phyloP scores from a whole-genome alignment of 2,329 filamentous ascomycete genomes.

The Phaeosphaeria sp. region DNA sequence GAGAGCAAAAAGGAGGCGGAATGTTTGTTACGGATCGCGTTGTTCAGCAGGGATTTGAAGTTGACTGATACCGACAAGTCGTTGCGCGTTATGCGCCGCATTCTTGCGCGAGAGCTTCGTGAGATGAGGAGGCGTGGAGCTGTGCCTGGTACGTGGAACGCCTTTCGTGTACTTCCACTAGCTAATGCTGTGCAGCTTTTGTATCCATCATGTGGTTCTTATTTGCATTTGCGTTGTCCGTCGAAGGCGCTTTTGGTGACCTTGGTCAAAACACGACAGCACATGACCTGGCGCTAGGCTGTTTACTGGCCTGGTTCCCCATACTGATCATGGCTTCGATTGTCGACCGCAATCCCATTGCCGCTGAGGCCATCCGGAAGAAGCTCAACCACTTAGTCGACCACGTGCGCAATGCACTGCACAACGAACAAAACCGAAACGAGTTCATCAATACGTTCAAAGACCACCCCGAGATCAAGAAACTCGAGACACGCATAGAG shows the following conservation, averaged over 20 bases:
- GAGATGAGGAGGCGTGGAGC: slow-evolving; percentile 51
- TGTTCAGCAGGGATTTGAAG: slow-evolving; percentile 50
- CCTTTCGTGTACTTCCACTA: accelerated
- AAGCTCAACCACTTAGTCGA: slow-evolving; percentile 52
- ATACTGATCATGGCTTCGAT: slow-evolving; percentile 54
- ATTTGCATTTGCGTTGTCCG: slow-evolving; percentile 46
- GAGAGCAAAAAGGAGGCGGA: slow-evolving; percentile 42
- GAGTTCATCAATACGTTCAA: slow-evolving; percentile 39
- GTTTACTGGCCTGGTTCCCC: slow-evolving; percentile 56
- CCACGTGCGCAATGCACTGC: slow-evolving; percentile 42
- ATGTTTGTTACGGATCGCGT: slow-evolving; percentile 48
- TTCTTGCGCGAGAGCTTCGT: slow-evolving; percentile 50
- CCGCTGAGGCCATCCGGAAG: slow-evolving; percentile 48
- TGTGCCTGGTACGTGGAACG: slow-evolving; percentile 34
- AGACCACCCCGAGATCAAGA: slow-evolving; percentile 23
- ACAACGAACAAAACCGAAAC: slow-evolving; percentile 31
- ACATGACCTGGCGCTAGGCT: slow-evolving; percentile 54
- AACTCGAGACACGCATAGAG: slow-evolving; percentile 32
- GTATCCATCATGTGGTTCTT: slow-evolving; percentile 54
- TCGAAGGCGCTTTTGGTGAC: slow-evolving; percentile 45
- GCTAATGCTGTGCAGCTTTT: slow-evolving; percentile 35
- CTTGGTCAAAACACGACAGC: slow-evolving; percentile 52
- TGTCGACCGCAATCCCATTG: slow-evolving; percentile 55
- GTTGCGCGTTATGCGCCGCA: slow-evolving; percentile 42
- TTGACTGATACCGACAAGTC: slow-evolving; percentile 35